These are phyloP conservation scores for Fusarium sp. DNA, from an alignment of 2,329 filamentous ascomycete genomes.

Conservation along the genomic window DNA sequence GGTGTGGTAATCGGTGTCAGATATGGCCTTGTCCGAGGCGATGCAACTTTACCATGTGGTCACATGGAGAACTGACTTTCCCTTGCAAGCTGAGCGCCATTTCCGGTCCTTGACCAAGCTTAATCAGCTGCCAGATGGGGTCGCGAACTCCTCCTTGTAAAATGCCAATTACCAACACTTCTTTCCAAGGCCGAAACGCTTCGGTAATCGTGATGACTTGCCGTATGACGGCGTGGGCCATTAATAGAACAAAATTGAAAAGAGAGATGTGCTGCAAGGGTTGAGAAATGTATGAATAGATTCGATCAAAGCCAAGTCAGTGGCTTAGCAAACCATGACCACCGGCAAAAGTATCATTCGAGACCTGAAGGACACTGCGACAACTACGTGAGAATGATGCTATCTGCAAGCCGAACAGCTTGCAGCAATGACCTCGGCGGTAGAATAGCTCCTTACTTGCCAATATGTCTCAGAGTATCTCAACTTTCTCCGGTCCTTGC, in stretches of 20 bases:
- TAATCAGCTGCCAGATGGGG: background rate
- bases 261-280: background rate
- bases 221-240: background rate
- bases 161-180: background rate
- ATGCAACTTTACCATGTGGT: background rate
- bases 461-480: slow-evolving; percentile 11
- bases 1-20: background rate
- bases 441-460: background rate
- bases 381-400: background rate
- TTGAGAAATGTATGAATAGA: background rate
- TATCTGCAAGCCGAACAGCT: background rate
- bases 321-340: background rate
- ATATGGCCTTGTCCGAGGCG: background rate
- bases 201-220: background rate
- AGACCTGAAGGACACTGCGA: background rate
- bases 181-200: background rate
- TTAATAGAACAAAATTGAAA: background rate
- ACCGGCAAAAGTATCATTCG: background rate
- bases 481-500: background rate
- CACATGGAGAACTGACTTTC: background rate
- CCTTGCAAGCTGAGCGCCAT: background rate
- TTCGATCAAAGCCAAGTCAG: background rate
- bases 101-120: background rate
- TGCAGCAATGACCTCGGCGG: background rate
- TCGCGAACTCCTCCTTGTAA: background rate